These are phyloP conservation scores for Hyparrhenia diplandra DNA, from an alignment of 176 grass and related monocot species.

Conservation along the genomic window DNA sequence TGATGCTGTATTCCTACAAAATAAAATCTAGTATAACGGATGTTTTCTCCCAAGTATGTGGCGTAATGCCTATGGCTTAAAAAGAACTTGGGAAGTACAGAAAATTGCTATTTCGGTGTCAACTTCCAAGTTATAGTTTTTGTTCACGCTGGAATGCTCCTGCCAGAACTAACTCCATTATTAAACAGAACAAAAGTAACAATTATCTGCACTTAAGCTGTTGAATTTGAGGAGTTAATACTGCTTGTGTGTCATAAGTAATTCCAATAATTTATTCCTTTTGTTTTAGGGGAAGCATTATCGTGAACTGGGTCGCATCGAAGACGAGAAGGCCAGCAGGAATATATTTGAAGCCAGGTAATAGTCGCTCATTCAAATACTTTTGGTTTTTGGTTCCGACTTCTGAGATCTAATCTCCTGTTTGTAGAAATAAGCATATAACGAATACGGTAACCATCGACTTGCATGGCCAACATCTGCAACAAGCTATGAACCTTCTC, in stretches of 20 bases:
- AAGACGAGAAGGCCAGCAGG: slow-evolving; percentile 71
- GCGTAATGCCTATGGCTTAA: not conserved
- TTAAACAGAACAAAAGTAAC: not conserved
- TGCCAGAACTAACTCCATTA: not conserved
- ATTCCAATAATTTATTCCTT: not conserved
- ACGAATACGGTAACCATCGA: slow-evolving; percentile 88
- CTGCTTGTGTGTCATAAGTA: not conserved
- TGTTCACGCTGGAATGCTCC: not conserved
- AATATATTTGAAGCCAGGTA: slow-evolving; percentile 88
- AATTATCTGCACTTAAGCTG: not conserved
- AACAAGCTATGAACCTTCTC: slow-evolving; percentile 81
- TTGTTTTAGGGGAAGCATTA: slow-evolving; percentile 79
- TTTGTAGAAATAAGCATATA: slow-evolving; percentile 83
- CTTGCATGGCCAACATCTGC: slow-evolving; percentile 87
- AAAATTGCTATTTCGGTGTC: too few species aligned
- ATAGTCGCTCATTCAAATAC: not conserved
- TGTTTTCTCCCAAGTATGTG: too few species aligned
- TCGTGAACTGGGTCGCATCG: slow-evolving; percentile 60
- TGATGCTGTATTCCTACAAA: not conserved
- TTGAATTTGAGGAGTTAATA: not conserved
- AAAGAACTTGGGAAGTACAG: not conserved
- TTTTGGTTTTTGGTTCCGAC: slow-evolving; percentile 9
- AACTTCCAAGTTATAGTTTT: too few species aligned
- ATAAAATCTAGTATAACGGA: not conserved
- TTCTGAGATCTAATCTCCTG: slow-evolving; percentile 21